Evolutionary conservation across 768 basidiomycete genomes (phyloP), one percentile per base, ranked within the genome.

Genomic region (Paxillus rubicundulus): DNA sequence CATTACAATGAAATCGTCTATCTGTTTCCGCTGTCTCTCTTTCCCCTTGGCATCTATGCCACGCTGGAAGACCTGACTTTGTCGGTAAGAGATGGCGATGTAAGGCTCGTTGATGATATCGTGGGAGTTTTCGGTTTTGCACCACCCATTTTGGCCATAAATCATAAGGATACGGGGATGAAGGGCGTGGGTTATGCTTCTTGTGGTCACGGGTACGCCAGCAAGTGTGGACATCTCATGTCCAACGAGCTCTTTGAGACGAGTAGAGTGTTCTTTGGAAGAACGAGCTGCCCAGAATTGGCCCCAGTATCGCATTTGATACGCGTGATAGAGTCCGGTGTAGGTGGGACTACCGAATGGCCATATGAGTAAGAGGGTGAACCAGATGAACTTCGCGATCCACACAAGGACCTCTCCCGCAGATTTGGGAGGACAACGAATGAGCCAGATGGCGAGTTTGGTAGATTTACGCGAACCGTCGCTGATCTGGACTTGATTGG

Each of bases 231-330:
- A 49, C 50, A 58, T 45, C 28, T 48, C 50, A 12, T 50, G 28
- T 18, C 37, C 41, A 7, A 30, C 33, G 21, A 44, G 33, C 12
- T 52, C 45, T 7, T 53, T 21, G 21, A 42, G 1, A 16, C 56
- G 58, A 4, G 40, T 36, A 9, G 61, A 62, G 41, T 56, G 34
- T 14, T 62, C 61, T 39, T 21, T 62, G 2, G 16, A n/a, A 5
- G 61, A 62, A 27, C 61, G 61, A 9, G 61, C 61, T 18, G 61
- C 54, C 61, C 61, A 62, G 41, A 62, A 37, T 33, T 62, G 61
- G 3, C 57, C 50, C 28, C 38, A 53, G 45, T 53, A 62, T 1
- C 58, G 44, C 5, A 54, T 47, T 12, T 20, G 27, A 14, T 59
- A 62, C 7, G 24, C 2, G 4, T 46, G 47, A 50, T 49, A 50